Evolutionary conservation across 2,329 filamentous ascomycete species (phyloP).

Genomic region (Ceratocystis papillata): DNA sequence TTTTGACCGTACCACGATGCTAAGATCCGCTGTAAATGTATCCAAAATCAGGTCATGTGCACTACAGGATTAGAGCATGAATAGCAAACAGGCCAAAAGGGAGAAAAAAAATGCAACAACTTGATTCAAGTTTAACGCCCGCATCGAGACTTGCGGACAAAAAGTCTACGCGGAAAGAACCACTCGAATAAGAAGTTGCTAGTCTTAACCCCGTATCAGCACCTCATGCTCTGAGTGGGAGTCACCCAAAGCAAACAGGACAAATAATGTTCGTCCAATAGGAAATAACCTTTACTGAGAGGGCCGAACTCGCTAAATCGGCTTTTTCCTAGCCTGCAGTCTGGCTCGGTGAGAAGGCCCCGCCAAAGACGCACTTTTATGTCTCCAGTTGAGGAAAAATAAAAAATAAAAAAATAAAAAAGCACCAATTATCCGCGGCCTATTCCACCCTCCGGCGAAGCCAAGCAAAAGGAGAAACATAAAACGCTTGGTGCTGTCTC

Average conservation of each 20-base stretch:
- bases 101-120: neutral
- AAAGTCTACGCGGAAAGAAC: neutral
- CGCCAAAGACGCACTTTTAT: neutral
- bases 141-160: too few relatives aligned
- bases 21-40: slow-evolving; percentile 3
- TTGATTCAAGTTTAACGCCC: neutral
- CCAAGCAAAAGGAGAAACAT: neutral
- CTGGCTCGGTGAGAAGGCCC: neutral
- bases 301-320: neutral
- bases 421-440: neutral
- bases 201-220: neutral
- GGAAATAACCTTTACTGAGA: neutral
- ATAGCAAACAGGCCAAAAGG: neutral
- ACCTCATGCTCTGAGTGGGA: too few relatives aligned
- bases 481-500: slow-evolving; percentile 3
- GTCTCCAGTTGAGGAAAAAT: neutral
- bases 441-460: neutral
- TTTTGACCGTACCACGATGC: neutral
- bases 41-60: slow-evolving; percentile 3
- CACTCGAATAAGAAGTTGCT: neutral
- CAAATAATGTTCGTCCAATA: neutral
- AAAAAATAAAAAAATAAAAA: too few relatives aligned
- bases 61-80: neutral
- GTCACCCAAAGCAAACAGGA: neutral
- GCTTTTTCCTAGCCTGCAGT: neutral